Evolutionary conservation across 192 early-diverging fungal species (phyloP).

Genomic region (Chytriomyces sp.): DNA sequence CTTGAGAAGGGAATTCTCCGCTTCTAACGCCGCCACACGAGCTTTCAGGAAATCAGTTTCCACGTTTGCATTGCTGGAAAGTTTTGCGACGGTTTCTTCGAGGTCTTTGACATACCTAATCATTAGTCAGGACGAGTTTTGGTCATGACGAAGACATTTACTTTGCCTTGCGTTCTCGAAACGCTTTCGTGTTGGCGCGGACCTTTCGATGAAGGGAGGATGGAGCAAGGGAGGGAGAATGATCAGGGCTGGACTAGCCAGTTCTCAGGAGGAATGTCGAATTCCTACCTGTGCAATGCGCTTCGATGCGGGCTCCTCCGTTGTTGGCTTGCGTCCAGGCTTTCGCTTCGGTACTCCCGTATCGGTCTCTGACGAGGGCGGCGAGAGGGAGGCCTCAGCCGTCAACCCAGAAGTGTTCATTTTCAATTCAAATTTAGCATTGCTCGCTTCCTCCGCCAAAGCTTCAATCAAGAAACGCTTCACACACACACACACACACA

Average conservation of each 20-base stretch:
- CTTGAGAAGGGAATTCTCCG: slow-evolving; percentile 4
- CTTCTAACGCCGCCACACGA: slow-evolving; percentile 3
- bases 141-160: background rate
- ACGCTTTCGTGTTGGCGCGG: slow-evolving; percentile 2
- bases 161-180: slow-evolving; percentile 24
- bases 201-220: background rate
- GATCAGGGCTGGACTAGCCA: background rate
- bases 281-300: background rate
- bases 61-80: background rate
- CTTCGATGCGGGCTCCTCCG: slow-evolving; percentile 8
- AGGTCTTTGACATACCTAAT: slow-evolving; percentile 23
- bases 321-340: slow-evolving; percentile 5
- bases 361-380: too few species aligned
- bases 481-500: too few species aligned
- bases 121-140: background rate
- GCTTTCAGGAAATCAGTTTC: background rate
- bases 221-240: background rate
- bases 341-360: too few species aligned
- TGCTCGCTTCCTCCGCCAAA: too few species aligned
- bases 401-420: too few species aligned
- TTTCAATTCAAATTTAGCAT: too few species aligned
- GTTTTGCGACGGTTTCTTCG: slow-evolving; percentile 14
- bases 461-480: too few species aligned
- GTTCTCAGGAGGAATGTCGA: too few species aligned
- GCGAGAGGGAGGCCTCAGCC: too few species aligned